Conservation (phyloP, 371 early-diverging fungal genomes). For the Ordospora colligata region DNA sequence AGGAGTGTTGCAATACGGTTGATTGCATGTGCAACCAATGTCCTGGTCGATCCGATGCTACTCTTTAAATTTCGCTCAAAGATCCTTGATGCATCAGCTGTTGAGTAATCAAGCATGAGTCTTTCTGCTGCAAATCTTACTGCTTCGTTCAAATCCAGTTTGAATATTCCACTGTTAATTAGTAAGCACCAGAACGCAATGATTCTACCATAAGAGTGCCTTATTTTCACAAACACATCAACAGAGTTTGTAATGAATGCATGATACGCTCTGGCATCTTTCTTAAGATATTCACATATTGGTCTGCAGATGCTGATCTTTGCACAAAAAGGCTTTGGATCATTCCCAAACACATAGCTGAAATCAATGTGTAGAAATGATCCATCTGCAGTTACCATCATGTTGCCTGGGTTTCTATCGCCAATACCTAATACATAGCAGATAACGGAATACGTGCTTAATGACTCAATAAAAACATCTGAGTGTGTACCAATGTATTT, state of each 20-base stretch:
- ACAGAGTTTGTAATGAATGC: not conserved
- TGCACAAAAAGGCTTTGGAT: conserved; percentile 92
- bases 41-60: not conserved
- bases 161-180: not conserved
- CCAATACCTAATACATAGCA: conserved; percentile 91
- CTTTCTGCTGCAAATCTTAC: not conserved
- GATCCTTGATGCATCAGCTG: not conserved
- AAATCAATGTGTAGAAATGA: conserved; percentile 89
- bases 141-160: not conserved
- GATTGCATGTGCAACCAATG: not conserved
- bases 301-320: conserved; percentile 64
- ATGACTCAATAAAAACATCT: conserved; percentile 7
- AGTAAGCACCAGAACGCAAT: not conserved
- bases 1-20: not conserved
- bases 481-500: not conserved
- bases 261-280: conserved; percentile 7
- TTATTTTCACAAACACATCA: not conserved
- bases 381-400: conserved; percentile 69
- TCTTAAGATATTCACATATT: conserved; percentile 12
- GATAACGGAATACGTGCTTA: conserved; percentile 76
- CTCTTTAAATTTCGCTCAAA: not conserved
- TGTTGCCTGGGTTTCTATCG: conserved; percentile 91
- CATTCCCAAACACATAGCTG: conserved; percentile 86
- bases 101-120: not conserved
- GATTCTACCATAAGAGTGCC: not conserved